phyloP scores from a whole-genome alignment of 139 green algal species.

The Chlorella vulgaris region DNA sequence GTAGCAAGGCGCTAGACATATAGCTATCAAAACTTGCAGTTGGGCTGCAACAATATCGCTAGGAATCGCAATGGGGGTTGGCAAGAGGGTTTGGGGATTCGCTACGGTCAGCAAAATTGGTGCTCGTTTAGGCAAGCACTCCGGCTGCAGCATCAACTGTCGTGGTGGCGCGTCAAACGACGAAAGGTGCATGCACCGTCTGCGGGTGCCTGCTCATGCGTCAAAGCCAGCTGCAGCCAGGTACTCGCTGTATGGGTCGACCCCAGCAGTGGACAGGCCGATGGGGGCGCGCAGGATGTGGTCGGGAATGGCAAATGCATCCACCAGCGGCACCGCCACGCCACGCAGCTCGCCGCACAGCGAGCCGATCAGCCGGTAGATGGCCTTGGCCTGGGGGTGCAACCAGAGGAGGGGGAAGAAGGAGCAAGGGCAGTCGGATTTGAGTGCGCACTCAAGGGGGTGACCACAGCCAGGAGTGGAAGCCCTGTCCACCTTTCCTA shows the following conservation, averaged over 20 bases:
- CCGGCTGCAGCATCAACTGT: too few species aligned
- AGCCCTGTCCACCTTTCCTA: too few species aligned
- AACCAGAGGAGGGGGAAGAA: too few species aligned
- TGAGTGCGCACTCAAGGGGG: too few species aligned
- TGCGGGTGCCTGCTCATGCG: too few species aligned
- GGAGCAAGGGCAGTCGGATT: too few species aligned
- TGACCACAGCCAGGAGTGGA: too few species aligned
- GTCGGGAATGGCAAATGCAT: constrained; percentile 82
- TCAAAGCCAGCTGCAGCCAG: constrained; percentile 13
- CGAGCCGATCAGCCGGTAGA: constrained; percentile 67
- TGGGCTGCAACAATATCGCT: background rate
- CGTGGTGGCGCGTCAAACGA: too few species aligned
- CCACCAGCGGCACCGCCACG: constrained; percentile 71
- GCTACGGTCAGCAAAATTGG: background rate
- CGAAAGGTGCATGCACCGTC: too few species aligned
- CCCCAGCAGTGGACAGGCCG: constrained; percentile 56
- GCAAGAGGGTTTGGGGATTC: background rate
- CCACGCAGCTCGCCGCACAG: constrained; percentile 70
- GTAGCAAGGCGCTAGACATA: too few species aligned
- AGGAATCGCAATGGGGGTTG: background rate
- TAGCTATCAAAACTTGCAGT: too few species aligned
- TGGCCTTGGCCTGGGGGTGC: constrained; percentile 84
- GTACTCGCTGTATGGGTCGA: constrained; percentile 17
- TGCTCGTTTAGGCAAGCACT: too few species aligned
- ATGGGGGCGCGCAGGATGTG: constrained; percentile 86